Conservation (phyloP, 2,329 filamentous ascomycete genomes). For the Metarhizium humberi region DNA sequence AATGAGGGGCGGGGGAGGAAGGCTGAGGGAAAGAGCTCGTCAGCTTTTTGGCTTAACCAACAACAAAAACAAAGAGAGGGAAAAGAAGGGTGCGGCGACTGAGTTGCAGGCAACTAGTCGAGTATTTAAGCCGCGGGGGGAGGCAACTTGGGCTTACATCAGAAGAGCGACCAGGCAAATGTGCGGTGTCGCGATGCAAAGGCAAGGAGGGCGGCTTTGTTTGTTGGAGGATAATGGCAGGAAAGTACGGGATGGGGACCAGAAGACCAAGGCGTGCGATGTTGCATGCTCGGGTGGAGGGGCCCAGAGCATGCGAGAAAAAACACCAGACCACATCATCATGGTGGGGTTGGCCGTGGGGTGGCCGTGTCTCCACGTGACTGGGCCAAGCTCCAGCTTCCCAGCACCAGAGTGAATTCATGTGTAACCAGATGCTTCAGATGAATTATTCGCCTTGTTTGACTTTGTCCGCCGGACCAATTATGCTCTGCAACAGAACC, state of each 20-base stretch:
- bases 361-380: conserved; percentile 20
- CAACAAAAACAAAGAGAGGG: background rate
- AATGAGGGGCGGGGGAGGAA: conserved; percentile 17
- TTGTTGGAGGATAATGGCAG: conserved; percentile 4
- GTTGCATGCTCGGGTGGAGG: conserved; percentile 6
- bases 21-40: conserved; percentile 5
- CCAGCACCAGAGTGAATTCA: no score
- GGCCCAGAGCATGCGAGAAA: conserved; percentile 14
- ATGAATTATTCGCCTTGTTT: no score
- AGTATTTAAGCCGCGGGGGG: background rate
- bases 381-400: background rate
- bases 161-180: background rate
- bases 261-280: no score
- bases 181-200: conserved; percentile 4
- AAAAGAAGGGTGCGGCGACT: background rate
- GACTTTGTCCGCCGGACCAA: no score
- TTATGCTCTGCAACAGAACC: no score
- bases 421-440: no score
- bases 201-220: conserved; percentile 2
- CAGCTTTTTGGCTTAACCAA: background rate
- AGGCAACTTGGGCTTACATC: background rate
- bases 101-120: background rate
- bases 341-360: conserved; percentile 23
- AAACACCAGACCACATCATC: conserved; percentile 17
- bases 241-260: background rate